phyloP scores from a whole-genome alignment of 2,329 filamentous ascomycete genomes.

The Canariomyces notabilis region DNA sequence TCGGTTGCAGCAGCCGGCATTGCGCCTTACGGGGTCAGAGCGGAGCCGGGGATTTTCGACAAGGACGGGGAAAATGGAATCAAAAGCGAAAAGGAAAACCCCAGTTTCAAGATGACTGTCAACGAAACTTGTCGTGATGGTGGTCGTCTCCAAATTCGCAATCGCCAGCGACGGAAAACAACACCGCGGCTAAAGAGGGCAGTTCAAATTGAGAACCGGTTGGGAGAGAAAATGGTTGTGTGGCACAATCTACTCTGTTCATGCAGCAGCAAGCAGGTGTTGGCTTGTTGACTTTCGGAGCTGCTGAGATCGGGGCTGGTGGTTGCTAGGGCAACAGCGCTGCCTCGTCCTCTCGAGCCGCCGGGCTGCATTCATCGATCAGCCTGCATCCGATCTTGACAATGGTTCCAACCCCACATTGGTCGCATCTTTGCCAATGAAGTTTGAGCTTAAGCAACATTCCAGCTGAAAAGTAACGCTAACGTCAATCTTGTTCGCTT shows the following conservation, averaged over 20 bases:
- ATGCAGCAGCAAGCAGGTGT: constrained; percentile 3
- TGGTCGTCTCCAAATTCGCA: constrained; percentile 1
- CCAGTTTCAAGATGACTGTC: not conserved
- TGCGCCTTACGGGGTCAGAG: constrained; percentile 15
- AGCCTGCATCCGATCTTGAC: not conserved
- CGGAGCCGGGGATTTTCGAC: constrained; percentile 8
- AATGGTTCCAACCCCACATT: constrained; percentile 5
- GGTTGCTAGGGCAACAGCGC: constrained; percentile 12
- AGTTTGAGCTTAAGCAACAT: too few species aligned
- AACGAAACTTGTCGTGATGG: not conserved
- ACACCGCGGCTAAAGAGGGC: not conserved
- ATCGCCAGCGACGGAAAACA: constrained; percentile 6
- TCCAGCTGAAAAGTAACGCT: too few species aligned
- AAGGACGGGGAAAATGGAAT: not conserved
- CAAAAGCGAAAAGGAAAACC: not conserved
- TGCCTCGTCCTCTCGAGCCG: constrained; percentile 8
- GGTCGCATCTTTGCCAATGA: not conserved
- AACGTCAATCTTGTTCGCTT: too few species aligned
- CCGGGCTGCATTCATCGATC: constrained; percentile 4
- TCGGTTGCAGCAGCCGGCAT: constrained; percentile 25
- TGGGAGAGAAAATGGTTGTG: not conserved
- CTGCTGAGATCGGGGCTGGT: constrained; percentile 5
- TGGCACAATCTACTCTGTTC: constrained; percentile 4
- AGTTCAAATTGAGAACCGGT: not conserved
- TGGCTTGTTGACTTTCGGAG: constrained; percentile 16